These are phyloP conservation scores for Malus sylvestris DNA, from an alignment of 306 rosid species.

Conservation along the genomic window DNA sequence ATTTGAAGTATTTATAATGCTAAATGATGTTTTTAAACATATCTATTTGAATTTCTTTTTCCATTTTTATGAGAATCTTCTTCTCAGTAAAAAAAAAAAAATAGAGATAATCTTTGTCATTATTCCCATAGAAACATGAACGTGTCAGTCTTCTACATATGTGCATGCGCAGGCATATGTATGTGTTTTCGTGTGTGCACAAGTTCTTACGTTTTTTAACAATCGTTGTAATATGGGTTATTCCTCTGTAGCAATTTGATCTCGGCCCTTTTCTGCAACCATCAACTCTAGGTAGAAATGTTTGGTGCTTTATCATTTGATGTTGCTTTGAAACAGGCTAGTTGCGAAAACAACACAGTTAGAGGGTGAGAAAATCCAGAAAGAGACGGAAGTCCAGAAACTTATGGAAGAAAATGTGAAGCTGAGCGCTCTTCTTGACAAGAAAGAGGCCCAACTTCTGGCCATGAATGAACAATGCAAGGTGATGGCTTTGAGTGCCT, in stretches of 20 bases:
- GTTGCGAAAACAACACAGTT: constrained; percentile 84
- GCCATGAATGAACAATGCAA: constrained; percentile 98
- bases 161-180: neutral
- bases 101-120: too few species aligned
- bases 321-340: constrained; percentile 50
- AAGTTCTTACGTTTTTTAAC: neutral
- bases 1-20: neutral
- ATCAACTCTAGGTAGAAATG: neutral
- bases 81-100: too few species aligned
- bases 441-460: constrained; percentile 96
- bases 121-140: too few species aligned
- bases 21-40: neutral
- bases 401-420: constrained; percentile 92
- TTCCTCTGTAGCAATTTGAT: neutral
- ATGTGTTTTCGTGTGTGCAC: neutral
- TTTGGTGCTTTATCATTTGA: constrained; percentile 13
- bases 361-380: constrained; percentile 96
- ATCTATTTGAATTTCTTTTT: too few species aligned
- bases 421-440: constrained; percentile 90
- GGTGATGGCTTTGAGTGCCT: constrained; percentile 94
- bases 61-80: too few species aligned
- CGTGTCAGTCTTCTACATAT: neutral
- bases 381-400: constrained; percentile 92
- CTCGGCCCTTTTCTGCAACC: neutral
- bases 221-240: too few species aligned